Evolutionary conservation across 83 land plant species (phyloP), one percentile per base, ranked within the genome.

Genomic region (Thuja plicata): DNA sequence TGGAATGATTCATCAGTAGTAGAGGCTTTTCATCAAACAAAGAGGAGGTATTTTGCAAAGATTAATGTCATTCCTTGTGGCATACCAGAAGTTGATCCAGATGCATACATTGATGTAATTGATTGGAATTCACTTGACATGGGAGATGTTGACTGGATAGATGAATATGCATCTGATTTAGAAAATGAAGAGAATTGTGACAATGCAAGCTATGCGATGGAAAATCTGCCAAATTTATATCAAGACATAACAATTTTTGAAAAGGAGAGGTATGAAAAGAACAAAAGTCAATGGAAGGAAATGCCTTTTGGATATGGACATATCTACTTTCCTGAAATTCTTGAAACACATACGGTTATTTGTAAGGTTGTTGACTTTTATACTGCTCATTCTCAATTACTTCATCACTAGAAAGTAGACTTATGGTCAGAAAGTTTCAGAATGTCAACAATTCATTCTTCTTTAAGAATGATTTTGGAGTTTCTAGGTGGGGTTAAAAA

Each of bases 1-100:
- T 94, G 95, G 95, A 74, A 91, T 76, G 95, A 92, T 79, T 92
- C 93, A 30, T 94, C 93, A 48, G 92, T n/a, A 38, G 87, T 89
- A 91, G 94, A 92, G 85, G 90, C 94, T 37, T 91, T 94, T 34
- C 55, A 90, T 8, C 90, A 88, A 80, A 92, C 95, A 60, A 92
- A 91, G 80, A 43, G 54, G 16, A 88, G 94, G 0, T 94, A 55
- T 48, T 91, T 93, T 92, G 89, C 91, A 50, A 40, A 90, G 30
- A 88, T 89, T 77, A 90, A 91, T 89, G 91, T 88, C 19, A 88
- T 77, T 35, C 86, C 89, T 3, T 90, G 91, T 90, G 87, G 85
- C 34, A 85, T 90, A 8, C 60, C 91, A 41, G 70, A 81, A 3
- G 93, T 93, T 50, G 91, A 92, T 40, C 93, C 93, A 1, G 88